These are phyloP conservation scores for Plectranthus barbatus DNA, from an alignment of 257 asterid genomes.

Conservation along the genomic window DNA sequence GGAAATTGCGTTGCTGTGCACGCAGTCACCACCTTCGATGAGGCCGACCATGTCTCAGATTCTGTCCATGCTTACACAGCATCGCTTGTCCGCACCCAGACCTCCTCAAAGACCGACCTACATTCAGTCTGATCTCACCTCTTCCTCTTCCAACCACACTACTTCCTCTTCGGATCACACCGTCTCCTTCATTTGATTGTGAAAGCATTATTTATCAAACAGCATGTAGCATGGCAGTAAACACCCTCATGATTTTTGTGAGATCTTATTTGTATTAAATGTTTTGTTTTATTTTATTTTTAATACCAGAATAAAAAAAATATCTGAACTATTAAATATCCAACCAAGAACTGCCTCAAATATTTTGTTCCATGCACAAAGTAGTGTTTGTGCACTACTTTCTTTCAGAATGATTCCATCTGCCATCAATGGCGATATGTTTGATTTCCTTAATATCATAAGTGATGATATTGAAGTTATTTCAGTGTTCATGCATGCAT, in stretches of 20 bases:
- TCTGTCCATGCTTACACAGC: too few relatives aligned
- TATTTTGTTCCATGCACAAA: constrained; percentile 26
- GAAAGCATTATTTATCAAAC: constrained; percentile 24
- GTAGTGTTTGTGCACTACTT: constrained; percentile 35
- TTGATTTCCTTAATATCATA: neutral
- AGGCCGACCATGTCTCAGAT: constrained; percentile 71
- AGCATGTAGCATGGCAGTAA: too few relatives aligned
- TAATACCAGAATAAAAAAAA: too few relatives aligned
- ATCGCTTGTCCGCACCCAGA: too few relatives aligned
- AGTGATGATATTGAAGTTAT: neutral
- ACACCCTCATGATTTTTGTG: too few relatives aligned
- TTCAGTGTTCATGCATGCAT: constrained; percentile 48
- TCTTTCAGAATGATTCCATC: constrained; percentile 44
- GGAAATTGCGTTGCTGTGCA: constrained; percentile 48
- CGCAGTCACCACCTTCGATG: constrained; percentile 50
- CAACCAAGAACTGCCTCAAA: constrained; percentile 33
- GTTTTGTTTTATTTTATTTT: too few relatives aligned
- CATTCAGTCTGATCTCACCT: too few relatives aligned
- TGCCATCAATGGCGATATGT: constrained; percentile 68
- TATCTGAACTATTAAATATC: constrained; percentile 19
- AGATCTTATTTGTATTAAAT: too few relatives aligned
- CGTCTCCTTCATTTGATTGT: too few relatives aligned
- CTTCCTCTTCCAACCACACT: too few relatives aligned
- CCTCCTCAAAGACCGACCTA: too few relatives aligned
- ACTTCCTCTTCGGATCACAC: too few relatives aligned